Conservation (phyloP, 2,329 filamentous ascomycete species). For the Colletotrichum sp. region DNA sequence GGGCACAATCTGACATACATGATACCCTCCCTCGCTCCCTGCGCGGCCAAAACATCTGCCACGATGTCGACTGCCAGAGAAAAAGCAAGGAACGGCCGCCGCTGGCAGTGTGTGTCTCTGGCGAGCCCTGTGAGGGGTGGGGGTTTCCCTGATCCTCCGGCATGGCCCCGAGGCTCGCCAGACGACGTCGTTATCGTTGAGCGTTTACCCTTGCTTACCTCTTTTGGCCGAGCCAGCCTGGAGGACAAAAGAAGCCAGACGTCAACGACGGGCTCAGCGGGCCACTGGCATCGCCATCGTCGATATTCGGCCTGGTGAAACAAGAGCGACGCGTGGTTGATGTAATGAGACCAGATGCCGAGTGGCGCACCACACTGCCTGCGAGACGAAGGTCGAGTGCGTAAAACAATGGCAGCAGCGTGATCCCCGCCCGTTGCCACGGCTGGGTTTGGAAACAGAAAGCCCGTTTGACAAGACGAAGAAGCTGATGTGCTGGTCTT, state of each 20-base stretch:
- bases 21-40: not conserved
- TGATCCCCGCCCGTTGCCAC: not conserved
- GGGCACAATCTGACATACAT: slow-evolving; percentile 15
- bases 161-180: not conserved
- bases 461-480: not conserved
- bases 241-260: not conserved
- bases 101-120: not conserved
- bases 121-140: not conserved
- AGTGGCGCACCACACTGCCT: not conserved
- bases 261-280: not conserved
- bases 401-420: not conserved
- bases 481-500: not conserved
- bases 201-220: not conserved
- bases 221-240: not conserved
- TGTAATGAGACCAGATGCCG: not conserved
- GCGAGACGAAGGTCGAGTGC: not conserved
- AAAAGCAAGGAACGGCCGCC: not conserved
- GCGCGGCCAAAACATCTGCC: not conserved
- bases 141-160: not conserved
- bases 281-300: not conserved
- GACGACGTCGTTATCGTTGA: not conserved
- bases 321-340: not conserved
- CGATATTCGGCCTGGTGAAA: not conserved
- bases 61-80: not conserved
- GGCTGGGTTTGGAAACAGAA: not conserved